These are phyloP conservation scores for Termitomyces sp. DNA, from an alignment of 768 basidiomycete genomes.

Conservation along the genomic window DNA sequence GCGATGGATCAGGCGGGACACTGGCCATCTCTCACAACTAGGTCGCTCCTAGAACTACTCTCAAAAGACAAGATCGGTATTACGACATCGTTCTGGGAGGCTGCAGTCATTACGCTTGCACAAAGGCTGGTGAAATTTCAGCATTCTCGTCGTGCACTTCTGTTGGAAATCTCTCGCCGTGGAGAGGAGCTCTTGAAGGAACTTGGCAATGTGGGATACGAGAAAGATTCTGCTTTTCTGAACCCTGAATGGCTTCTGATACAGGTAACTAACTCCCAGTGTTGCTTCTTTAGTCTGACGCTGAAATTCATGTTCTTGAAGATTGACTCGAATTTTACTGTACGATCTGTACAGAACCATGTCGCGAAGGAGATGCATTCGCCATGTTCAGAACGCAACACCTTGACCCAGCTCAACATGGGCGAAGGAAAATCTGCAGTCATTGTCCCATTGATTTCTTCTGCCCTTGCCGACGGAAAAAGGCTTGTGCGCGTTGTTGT, in stretches of 20 bases:
- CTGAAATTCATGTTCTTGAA: not conserved
- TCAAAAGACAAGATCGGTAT: slow-evolving; percentile 17
- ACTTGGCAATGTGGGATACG: slow-evolving; percentile 13
- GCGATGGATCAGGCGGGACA: slow-evolving; percentile 17
- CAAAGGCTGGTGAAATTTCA: slow-evolving; percentile 28
- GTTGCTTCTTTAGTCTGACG: not conserved
- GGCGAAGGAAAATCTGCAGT: slow-evolving; percentile 54
- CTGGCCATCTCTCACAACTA: slow-evolving; percentile 34
- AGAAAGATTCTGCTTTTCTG: slow-evolving; percentile 6
- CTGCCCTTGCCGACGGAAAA: slow-evolving; percentile 37
- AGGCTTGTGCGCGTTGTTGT: slow-evolving; percentile 46
- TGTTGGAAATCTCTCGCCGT: slow-evolving; percentile 10
- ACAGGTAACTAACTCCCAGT: slow-evolving; percentile 25
- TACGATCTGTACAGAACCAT: slow-evolving; percentile 37
- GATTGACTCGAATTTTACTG: slow-evolving; percentile 22
- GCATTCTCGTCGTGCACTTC: not conserved
- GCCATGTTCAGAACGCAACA: slow-evolving; percentile 31
- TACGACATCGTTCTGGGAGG: slow-evolving; percentile 23
- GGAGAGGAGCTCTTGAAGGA: slow-evolving; percentile 29
- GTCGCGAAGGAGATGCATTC: slow-evolving; percentile 45
- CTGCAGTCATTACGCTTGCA: slow-evolving; percentile 24
- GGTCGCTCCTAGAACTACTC: slow-evolving; percentile 27
- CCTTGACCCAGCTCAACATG: slow-evolving; percentile 51
- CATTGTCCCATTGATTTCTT: slow-evolving; percentile 42
- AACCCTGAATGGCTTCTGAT: slow-evolving; percentile 42